Evolutionary conservation across 768 basidiomycete species (phyloP).

Genomic region (Rubroboletus pulcherrimus): DNA sequence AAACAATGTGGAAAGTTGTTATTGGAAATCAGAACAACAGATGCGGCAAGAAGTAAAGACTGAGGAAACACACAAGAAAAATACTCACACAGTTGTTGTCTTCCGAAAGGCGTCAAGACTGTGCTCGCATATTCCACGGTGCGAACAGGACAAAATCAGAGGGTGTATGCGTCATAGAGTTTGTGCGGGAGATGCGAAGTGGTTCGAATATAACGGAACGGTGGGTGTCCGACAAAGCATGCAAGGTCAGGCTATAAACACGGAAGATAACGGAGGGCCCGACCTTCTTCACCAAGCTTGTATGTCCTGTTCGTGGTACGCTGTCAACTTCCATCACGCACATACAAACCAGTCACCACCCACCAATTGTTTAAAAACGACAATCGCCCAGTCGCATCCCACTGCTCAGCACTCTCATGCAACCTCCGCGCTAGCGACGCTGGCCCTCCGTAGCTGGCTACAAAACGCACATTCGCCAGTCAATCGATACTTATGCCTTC

Average conservation of each 20-base stretch:
- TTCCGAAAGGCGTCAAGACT: constrained; percentile 89
- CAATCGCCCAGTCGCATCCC: constrained; percentile 64
- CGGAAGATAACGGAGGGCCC: neutral
- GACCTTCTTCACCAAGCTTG: constrained; percentile 85
- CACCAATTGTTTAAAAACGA: constrained; percentile 82
- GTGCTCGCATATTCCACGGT: neutral
- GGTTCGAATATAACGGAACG: neutral
- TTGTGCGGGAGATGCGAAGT: neutral
- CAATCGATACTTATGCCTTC: neutral
- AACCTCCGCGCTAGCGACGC: constrained; percentile 54
- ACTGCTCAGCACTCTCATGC: constrained; percentile 49
- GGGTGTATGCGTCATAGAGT: neutral
- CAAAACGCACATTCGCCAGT: neutral
- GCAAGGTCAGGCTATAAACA: neutral
- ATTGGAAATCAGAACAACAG: neutral
- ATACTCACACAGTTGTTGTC: constrained; percentile 74
- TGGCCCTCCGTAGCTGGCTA: constrained; percentile 62
- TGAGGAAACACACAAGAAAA: neutral
- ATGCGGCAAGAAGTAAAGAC: neutral
- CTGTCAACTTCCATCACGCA: neutral
- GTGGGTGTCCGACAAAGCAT: neutral
- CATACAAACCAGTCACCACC: constrained; percentile 16
- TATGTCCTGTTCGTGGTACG: constrained; percentile 58
- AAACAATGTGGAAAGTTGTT: no score
- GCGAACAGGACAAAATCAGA: neutral